Evolutionary conservation across 1,284 basidiomycete species (phyloP).

Genomic region (Trichosporon sp.): DNA sequence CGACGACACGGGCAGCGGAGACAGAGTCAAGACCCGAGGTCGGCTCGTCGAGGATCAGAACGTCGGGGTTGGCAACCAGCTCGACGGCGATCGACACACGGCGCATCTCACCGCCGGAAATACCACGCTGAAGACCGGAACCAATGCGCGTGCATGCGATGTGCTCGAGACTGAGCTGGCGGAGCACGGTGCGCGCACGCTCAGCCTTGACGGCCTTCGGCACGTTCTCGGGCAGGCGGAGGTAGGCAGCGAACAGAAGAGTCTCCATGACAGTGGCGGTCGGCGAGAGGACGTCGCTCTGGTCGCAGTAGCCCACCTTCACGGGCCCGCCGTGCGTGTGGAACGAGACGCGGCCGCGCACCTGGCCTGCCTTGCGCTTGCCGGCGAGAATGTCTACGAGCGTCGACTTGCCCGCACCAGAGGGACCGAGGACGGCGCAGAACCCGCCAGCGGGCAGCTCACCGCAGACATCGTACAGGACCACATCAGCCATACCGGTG

Average conservation of each 20-base stretch:
- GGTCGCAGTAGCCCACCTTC: constrained; percentile 72
- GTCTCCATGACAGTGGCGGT: constrained; percentile 77
- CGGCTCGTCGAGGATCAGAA: constrained; percentile 62
- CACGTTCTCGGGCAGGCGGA: constrained; percentile 75
- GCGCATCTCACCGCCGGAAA: constrained; percentile 65
- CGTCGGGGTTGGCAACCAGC: constrained; percentile 59
- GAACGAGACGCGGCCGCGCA: constrained; percentile 54
- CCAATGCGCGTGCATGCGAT: constrained; percentile 73
- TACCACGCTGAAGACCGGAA: constrained; percentile 57
- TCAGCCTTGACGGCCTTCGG: constrained; percentile 61
- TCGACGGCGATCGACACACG: constrained; percentile 65
- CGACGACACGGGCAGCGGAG: constrained; percentile 70
- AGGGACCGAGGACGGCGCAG: constrained; percentile 81
- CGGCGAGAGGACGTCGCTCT: constrained; percentile 69
- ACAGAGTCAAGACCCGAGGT: constrained; percentile 74
- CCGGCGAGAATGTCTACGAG: constrained; percentile 77
- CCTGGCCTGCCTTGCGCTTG: constrained; percentile 61
- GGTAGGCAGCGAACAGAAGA: constrained; percentile 71
- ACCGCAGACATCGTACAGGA: constrained; percentile 70
- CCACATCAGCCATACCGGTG: constrained; percentile 51
- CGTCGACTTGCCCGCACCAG: constrained; percentile 78
- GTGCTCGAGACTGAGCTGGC: constrained; percentile 65
- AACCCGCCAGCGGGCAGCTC: constrained; percentile 67
- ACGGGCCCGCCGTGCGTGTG: constrained; percentile 19
- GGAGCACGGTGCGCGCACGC: constrained; percentile 62